Percentiles rank a stretch among this genome's conserved stretches.
phyloP scores from a whole-genome alignment of 768 basidiomycete genomes.

The Tremella mesenterica region DNA sequence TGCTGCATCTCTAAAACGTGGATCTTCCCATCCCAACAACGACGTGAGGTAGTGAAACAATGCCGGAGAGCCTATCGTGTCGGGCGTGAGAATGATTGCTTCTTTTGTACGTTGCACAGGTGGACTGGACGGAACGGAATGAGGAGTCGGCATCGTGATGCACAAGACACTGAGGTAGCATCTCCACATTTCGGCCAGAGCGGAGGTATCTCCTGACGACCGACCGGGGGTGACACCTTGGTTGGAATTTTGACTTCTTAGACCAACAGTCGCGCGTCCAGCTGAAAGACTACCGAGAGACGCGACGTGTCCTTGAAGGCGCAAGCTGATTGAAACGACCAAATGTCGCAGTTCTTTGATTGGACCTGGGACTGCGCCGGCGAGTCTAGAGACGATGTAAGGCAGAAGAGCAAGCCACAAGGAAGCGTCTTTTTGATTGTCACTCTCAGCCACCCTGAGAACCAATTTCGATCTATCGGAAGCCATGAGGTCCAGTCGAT shows the following conservation, averaged over 20 bases:
- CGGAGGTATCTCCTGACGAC: conserved; percentile 26
- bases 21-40: conserved; percentile 77
- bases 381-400: conserved; percentile 21
- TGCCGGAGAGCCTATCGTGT: conserved; percentile 71
- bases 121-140: conserved; percentile 37
- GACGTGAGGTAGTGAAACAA: conserved; percentile 77
- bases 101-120: conserved; percentile 37
- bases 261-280: conserved; percentile 12
- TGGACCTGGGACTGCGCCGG: conserved; percentile 16
- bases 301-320: conserved; percentile 36
- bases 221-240: conserved; percentile 6
- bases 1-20: conserved; percentile 71
- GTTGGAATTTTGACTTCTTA: conserved; percentile 3
- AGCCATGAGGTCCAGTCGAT: conserved; percentile 25
- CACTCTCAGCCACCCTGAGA: conserved; percentile 32
- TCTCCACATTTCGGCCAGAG: conserved; percentile 43
- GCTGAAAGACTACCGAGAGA: conserved; percentile 15
- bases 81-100: conserved; percentile 60
- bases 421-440: conserved; percentile 32
- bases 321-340: conserved; percentile 24
- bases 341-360: conserved; percentile 24
- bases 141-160: conserved; percentile 56
- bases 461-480: conserved; percentile 26
- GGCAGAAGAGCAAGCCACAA: conserved; percentile 38
- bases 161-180: conserved; percentile 62